Conservation (phyloP, 768 basidiomycete genomes). For the Calocera viscosa region DNA sequence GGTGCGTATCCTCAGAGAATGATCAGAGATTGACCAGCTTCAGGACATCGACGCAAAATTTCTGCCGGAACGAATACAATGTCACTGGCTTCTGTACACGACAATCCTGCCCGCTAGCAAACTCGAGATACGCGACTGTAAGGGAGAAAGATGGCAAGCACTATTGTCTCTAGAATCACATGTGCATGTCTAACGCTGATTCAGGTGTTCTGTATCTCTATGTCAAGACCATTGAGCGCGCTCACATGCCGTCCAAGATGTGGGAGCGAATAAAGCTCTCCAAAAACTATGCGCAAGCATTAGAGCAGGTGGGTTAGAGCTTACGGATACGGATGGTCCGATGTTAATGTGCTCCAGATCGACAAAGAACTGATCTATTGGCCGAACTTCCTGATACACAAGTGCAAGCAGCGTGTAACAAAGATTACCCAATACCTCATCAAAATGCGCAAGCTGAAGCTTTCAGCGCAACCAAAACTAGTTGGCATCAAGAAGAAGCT, state of each 20-base stretch:
- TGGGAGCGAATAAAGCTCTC: conserved; percentile 93
- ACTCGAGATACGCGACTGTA: conserved; percentile 96
- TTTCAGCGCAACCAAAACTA: conserved; percentile 66
- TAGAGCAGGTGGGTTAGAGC: conserved; percentile 62
- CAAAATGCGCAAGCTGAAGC: conserved; percentile 85
- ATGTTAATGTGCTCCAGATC: conserved; percentile 42
- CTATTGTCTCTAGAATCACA: neutral
- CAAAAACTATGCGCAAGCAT: conserved; percentile 86
- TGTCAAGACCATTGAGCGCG: conserved; percentile 94
- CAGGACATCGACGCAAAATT: conserved; percentile 91
- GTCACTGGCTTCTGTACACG: conserved; percentile 90
- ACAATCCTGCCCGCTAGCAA: conserved; percentile 95
- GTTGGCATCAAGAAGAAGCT: conserved; percentile 95
- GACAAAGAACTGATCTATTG: conserved; percentile 93
- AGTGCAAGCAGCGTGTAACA: conserved; percentile 97
- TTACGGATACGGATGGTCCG: neutral
- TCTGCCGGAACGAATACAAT: conserved; percentile 98
- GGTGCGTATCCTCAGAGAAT: neutral
- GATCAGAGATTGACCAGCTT: neutral
- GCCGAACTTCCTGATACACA: conserved; percentile 95
- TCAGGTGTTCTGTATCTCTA: conserved; percentile 80
- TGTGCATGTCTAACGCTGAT: neutral
- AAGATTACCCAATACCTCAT: conserved; percentile 99
- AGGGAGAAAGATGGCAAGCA: conserved; percentile 80
- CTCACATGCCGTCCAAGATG: conserved; percentile 92